Conservation (phyloP, 805 yeast species). For the Tetrapisispora taiwanensis region DNA sequence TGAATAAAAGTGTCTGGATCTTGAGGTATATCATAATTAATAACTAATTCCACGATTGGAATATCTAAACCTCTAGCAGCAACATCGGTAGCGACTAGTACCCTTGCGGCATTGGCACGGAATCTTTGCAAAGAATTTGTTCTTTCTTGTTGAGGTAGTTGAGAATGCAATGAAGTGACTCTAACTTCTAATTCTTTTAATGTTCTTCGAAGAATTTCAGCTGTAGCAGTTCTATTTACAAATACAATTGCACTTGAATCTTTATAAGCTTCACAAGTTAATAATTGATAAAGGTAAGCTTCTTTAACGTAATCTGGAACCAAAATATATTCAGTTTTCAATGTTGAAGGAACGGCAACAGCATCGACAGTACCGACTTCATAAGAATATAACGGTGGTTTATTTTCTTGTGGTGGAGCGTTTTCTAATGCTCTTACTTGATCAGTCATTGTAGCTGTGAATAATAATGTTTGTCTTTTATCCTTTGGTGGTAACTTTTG, state of each 20-base stretch:
- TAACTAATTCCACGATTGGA: constrained; percentile 80
- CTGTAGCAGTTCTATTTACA: constrained; percentile 83
- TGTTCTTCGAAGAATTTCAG: constrained; percentile 76
- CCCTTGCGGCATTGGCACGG: constrained; percentile 88
- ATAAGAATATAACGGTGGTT: constrained; percentile 50
- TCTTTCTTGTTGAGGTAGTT: constrained; percentile 88
- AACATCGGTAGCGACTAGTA: constrained; percentile 90
- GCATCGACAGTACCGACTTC: constrained; percentile 67
- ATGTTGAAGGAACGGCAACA: constrained; percentile 69
- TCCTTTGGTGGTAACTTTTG: constrained; percentile 58
- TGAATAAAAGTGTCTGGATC: constrained; percentile 96
- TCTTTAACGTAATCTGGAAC: constrained; percentile 86
- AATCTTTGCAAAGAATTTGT: constrained; percentile 86
- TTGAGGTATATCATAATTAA: constrained; percentile 88
- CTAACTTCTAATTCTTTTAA: constrained; percentile 63
- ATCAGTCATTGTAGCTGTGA: constrained; percentile 94
- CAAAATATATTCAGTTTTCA: constrained; percentile 55
- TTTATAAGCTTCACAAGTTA: constrained; percentile 51
- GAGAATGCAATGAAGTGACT: constrained; percentile 86
- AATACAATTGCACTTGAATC: constrained; percentile 73
- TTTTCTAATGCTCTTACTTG: constrained; percentile 75
- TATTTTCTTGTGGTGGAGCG: constrained; percentile 44
- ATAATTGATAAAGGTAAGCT: constrained; percentile 64
- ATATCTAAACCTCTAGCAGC: constrained; percentile 97
- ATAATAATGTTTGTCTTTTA: constrained; percentile 75